Evolutionary conservation across 2,329 filamentous ascomycete species (phyloP).

Genomic region (Harringtonia lauricola): DNA sequence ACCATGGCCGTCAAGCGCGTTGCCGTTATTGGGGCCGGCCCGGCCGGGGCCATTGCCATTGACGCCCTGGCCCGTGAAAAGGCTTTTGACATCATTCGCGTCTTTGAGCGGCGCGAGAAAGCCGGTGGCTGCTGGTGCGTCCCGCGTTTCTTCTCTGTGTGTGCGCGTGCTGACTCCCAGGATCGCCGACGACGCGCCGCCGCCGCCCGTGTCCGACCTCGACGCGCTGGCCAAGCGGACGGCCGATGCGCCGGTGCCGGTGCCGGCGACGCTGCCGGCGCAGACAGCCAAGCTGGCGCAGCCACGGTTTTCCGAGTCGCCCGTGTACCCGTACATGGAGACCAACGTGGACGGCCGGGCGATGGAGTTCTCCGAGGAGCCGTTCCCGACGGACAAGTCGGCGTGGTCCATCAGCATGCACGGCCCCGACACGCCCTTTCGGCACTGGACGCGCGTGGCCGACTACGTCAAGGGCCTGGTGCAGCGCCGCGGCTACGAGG

Average conservation of each 20-base stretch:
- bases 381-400: slow-evolving; percentile 2
- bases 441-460: slow-evolving; percentile 48
- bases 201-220: slow-evolving; percentile 19
- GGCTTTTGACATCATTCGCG: slow-evolving; percentile 26
- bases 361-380: slow-evolving; percentile 40
- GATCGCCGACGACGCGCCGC: slow-evolving; percentile 38
- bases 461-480: slow-evolving; percentile 43
- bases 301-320: slow-evolving; percentile 8
- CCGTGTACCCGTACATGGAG: slow-evolving; percentile 10
- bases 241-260: slow-evolving; percentile 32
- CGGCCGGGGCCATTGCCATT: slow-evolving; percentile 21
- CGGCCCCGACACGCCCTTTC: slow-evolving; percentile 48
- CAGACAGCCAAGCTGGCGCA: slow-evolving; percentile 24
- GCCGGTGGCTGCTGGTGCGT: slow-evolving; percentile 33
- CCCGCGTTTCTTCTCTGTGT: not conserved
- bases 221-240: slow-evolving; percentile 30
- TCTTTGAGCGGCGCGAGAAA: slow-evolving; percentile 29
- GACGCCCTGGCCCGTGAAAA: slow-evolving; percentile 22
- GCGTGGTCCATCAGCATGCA: slow-evolving; percentile 33
- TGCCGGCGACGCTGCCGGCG: slow-evolving; percentile 36
- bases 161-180: slow-evolving; percentile 17
- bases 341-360: slow-evolving; percentile 49
- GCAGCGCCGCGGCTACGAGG: slow-evolving; percentile 15
- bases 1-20: slow-evolving; percentile 3
- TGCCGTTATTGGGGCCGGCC: slow-evolving; percentile 24